These are phyloP conservation scores for Apiospora aurea DNA, from an alignment of 2,329 filamentous ascomycete species.

Conservation along the genomic window DNA sequence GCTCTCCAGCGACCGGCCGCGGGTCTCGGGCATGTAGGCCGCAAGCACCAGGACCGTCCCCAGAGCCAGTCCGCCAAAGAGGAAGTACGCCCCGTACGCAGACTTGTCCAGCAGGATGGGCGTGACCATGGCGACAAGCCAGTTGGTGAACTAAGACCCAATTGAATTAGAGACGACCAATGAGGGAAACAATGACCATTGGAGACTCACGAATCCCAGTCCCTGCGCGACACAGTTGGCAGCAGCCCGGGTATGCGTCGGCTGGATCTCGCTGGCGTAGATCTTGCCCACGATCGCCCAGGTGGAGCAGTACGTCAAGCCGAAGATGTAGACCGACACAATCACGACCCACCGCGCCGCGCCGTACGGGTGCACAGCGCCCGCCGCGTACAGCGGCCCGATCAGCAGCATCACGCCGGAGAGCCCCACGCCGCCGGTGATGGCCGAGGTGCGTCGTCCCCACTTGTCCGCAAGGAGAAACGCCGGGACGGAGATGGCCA, in stretches of 20 bases:
- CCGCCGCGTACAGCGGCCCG: conserved; percentile 57
- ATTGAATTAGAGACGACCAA: not conserved
- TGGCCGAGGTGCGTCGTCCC: conserved; percentile 60
- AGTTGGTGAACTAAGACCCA: conserved; percentile 44
- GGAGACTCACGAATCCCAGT: conserved; percentile 36
- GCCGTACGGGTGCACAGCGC: conserved; percentile 48
- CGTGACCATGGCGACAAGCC: conserved; percentile 48
- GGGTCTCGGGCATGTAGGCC: conserved; percentile 58
- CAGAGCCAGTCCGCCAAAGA: conserved; percentile 51
- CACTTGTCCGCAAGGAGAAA: conserved; percentile 63
- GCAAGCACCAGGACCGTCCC: conserved; percentile 47
- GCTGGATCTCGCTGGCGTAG: conserved; percentile 66
- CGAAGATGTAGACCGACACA: conserved; percentile 56
- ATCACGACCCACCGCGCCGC: conserved; percentile 58
- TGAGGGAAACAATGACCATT: no score
- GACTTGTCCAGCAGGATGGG: conserved; percentile 38
- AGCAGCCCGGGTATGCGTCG: conserved; percentile 58
- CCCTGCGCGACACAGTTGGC: conserved; percentile 59
- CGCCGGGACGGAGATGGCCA: conserved; percentile 63
- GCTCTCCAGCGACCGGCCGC: conserved; percentile 54
- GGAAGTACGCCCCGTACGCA: conserved; percentile 53
- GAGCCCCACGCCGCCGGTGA: conserved; percentile 60
- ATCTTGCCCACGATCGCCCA: conserved; percentile 65
- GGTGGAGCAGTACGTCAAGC: conserved; percentile 52
- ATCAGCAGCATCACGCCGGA: conserved; percentile 60